A percentile compares a stretch with the other conserved stretches of the same genome.
Conservation (phyloP, 495 filamentous ascomycete genomes). For the Beverwykella pulmonaria region DNA sequence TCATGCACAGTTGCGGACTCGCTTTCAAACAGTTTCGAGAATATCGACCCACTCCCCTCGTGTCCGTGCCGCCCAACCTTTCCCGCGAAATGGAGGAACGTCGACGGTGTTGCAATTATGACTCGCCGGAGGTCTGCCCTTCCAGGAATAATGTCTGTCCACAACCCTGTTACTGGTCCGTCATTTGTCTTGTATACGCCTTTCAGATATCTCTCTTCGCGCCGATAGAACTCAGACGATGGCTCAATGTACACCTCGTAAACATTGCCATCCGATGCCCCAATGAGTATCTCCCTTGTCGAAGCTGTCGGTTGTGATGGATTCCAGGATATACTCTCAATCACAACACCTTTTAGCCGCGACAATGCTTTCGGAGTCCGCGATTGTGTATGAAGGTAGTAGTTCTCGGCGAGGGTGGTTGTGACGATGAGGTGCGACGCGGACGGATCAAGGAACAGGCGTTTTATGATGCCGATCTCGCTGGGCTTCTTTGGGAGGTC, state of each 20-base stretch:
- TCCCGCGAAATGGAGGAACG: conserved; percentile 76
- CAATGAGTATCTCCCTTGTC: conserved; percentile 92
- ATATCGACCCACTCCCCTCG: conserved; percentile 81
- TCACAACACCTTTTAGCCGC: conserved; percentile 78
- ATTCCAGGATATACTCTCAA: conserved; percentile 93
- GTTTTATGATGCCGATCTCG: conserved; percentile 86
- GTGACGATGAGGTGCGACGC: conserved; percentile 92
- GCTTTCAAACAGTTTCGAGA: conserved; percentile 81
- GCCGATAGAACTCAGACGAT: conserved; percentile 86
- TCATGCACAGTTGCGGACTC: conserved; percentile 79
- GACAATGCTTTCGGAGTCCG: conserved; percentile 80
- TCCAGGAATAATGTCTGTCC: conserved; percentile 70
- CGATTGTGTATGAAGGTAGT: conserved; percentile 94
- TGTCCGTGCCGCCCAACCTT: conserved; percentile 70
- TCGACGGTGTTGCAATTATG: conserved; percentile 72
- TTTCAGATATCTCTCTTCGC: conserved; percentile 90
- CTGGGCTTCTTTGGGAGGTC: conserved; percentile 92
- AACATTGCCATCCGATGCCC: conserved; percentile 86
- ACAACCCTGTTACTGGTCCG: conserved; percentile 77
- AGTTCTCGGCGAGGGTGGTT: conserved; percentile 91
- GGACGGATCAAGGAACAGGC: conserved; percentile 95
- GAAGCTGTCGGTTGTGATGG: conserved; percentile 94
- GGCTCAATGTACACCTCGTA: conserved; percentile 97
- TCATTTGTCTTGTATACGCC: conserved; percentile 76
- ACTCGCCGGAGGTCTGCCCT: conserved; percentile 72